phyloP scores from a whole-genome alignment of 2,329 filamentous ascomycete genomes.

The Aureobasidium sp. region DNA sequence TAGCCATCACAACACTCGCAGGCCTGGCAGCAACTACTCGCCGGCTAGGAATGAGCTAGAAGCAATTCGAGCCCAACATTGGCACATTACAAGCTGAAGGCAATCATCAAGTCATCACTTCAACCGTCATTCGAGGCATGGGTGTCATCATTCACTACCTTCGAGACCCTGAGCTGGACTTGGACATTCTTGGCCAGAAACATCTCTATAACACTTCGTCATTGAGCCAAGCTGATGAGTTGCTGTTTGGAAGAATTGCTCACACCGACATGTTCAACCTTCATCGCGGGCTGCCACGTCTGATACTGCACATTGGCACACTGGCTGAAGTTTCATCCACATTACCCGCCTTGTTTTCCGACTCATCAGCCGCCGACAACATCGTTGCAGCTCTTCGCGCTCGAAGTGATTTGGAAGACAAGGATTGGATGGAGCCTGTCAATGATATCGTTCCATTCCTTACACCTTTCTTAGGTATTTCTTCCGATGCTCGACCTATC shows the following conservation, averaged over 20 bases:
- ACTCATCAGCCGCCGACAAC: neutral
- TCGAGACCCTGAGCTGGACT: neutral
- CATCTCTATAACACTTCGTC: neutral
- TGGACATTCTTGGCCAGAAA: neutral
- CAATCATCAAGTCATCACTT: slow-evolving; percentile 8
- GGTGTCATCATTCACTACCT: slow-evolving; percentile 7
- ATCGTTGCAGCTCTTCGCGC: neutral
- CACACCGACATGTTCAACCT: slow-evolving; percentile 1
- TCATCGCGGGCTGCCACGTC: neutral
- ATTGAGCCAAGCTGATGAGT: neutral
- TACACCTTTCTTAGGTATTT: neutral
- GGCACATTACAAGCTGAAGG: slow-evolving; percentile 4
- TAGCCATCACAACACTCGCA: slow-evolving; percentile 6
- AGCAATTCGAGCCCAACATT: slow-evolving; percentile 7
- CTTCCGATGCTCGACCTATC: neutral
- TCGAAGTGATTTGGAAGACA: neutral
- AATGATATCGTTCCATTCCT: slow-evolving; percentile 6
- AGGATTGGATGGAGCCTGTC: slow-evolving; percentile 5
- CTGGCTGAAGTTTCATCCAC: slow-evolving; percentile 1
- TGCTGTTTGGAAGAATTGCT: slow-evolving; percentile 1
- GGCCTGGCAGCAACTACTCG: neutral
- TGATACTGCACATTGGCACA: neutral
- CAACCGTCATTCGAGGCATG: slow-evolving; percentile 9
- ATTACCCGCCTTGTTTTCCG: neutral
- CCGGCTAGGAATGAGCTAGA: slow-evolving; percentile 3